phyloP scores from a whole-genome alignment of 2,329 filamentous ascomycete species.

The Exophiala aquamarina region DNA sequence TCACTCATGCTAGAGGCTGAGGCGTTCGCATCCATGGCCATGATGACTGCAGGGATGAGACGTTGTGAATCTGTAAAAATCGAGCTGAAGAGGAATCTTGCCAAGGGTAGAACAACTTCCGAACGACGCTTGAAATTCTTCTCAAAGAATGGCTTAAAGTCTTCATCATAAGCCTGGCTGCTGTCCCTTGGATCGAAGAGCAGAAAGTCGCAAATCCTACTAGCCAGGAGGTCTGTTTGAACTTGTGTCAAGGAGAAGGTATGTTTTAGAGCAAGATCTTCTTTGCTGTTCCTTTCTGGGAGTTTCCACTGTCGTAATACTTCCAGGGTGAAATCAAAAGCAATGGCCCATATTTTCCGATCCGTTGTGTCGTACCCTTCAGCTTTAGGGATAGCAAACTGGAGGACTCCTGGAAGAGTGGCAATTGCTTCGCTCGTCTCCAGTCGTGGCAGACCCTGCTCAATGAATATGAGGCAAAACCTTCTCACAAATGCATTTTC shows the following conservation, averaged over 20 bases:
- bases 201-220: conserved; percentile 75
- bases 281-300: conserved; percentile 73
- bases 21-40: conserved; percentile 78
- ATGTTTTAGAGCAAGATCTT: conserved; percentile 69
- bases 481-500: conserved; percentile 75
- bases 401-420: conserved; percentile 69
- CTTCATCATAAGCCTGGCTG: conserved; percentile 25
- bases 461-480: conserved; percentile 85
- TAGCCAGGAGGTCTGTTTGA: conserved; percentile 73
- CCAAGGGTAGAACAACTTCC: conserved; percentile 39
- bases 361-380: conserved; percentile 33
- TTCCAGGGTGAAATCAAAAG: conserved; percentile 82
- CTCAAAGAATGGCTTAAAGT: conserved; percentile 38
- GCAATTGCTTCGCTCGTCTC: conserved; percentile 64
- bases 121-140: conserved; percentile 31
- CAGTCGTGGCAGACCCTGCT: conserved; percentile 72
- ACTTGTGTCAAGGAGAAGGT: conserved; percentile 66
- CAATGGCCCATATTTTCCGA: conserved; percentile 58
- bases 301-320: conserved; percentile 66
- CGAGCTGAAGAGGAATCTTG: conserved; percentile 76
- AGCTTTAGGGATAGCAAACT: conserved; percentile 53
- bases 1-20: conserved; percentile 82
- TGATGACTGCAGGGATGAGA: conserved; percentile 79
- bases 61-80: conserved; percentile 82
- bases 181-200: conserved; percentile 57